Evolutionary conservation across 177 flowering plant species (phyloP).

Genomic region (Telopea speciosissima): DNA sequence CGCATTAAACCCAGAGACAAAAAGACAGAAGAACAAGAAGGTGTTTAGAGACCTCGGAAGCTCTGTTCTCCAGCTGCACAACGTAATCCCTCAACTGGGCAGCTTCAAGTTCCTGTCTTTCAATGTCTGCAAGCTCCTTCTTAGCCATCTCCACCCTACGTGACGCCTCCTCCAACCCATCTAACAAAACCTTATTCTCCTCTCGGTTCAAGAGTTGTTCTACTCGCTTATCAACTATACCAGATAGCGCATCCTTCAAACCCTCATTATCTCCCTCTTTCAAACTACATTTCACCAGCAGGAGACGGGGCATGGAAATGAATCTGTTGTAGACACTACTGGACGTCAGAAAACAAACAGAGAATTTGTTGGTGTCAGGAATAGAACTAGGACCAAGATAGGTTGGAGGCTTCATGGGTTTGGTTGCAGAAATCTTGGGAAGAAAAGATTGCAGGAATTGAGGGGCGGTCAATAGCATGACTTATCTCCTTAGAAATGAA

Average conservation of each 20-base stretch:
- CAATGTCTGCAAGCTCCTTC: constrained; percentile 66
- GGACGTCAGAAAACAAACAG: neutral
- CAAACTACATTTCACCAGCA: constrained; percentile 31
- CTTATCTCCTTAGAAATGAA: too few species aligned
- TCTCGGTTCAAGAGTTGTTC: constrained; percentile 58
- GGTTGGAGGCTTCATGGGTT: constrained; percentile 11
- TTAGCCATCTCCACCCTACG: constrained; percentile 66
- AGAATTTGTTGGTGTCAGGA: neutral
- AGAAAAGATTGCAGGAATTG: constrained; percentile 4
- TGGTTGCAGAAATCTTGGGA: constrained; percentile 4
- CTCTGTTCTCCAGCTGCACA: constrained; percentile 49
- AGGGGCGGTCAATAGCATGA: neutral
- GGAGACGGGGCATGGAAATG: constrained; percentile 8
- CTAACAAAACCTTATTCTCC: constrained; percentile 65
- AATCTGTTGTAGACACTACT: constrained; percentile 1
- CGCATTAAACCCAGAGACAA: neutral
- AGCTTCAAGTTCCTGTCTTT: constrained; percentile 65
- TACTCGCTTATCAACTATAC: constrained; percentile 57
- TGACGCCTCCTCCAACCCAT: constrained; percentile 70
- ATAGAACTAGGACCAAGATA: neutral
- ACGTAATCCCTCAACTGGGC: constrained; percentile 45
- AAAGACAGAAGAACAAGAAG: neutral
- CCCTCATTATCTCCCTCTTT: constrained; percentile 19
- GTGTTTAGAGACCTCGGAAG: constrained; percentile 57
- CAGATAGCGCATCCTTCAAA: constrained; percentile 52